These are phyloP conservation scores for Pseudogymnoascus sp. DNA, from an alignment of 2,329 filamentous ascomycete species.

Conservation along the genomic window DNA sequence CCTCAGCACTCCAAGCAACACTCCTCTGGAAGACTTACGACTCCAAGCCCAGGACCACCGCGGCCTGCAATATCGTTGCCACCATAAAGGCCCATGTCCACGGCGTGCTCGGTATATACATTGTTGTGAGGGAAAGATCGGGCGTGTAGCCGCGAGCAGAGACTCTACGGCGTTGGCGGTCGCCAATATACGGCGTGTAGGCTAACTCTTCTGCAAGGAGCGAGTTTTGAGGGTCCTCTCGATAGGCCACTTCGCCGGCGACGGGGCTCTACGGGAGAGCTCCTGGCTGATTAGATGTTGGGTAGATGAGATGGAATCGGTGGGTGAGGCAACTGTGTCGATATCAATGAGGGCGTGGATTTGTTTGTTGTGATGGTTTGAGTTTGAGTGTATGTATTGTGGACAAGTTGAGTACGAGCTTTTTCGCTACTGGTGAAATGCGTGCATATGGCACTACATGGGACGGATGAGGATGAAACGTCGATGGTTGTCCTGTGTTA, in stretches of 20 bases:
- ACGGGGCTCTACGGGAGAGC: conserved; percentile 1
- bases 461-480: not conserved
- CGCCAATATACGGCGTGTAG: conserved; percentile 29
- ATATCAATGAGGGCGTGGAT: not conserved
- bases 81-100: conserved; percentile 87
- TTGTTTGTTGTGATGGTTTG: not conserved
- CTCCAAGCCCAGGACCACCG: conserved; percentile 76
- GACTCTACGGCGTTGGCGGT: conserved; percentile 25
- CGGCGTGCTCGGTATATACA: conserved; percentile 72
- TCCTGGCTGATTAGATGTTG: not conserved
- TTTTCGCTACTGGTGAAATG: not conserved
- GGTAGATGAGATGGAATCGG: not conserved
- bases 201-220: conserved; percentile 34
- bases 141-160: not conserved
- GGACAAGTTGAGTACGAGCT: conserved; percentile 3
- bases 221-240: conserved; percentile 38
- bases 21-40: conserved; percentile 50
- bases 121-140: conserved; percentile 36
- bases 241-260: conserved; percentile 38
- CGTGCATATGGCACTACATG: conserved; percentile 1
- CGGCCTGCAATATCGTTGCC: conserved; percentile 65
- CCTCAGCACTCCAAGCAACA: not conserved
- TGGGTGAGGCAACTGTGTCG: not conserved
- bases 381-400: not conserved
- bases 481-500: conserved; percentile 5